phyloP scores from a whole-genome alignment of 371 early-diverging fungal species.

The Rhizomucor miehei region DNA sequence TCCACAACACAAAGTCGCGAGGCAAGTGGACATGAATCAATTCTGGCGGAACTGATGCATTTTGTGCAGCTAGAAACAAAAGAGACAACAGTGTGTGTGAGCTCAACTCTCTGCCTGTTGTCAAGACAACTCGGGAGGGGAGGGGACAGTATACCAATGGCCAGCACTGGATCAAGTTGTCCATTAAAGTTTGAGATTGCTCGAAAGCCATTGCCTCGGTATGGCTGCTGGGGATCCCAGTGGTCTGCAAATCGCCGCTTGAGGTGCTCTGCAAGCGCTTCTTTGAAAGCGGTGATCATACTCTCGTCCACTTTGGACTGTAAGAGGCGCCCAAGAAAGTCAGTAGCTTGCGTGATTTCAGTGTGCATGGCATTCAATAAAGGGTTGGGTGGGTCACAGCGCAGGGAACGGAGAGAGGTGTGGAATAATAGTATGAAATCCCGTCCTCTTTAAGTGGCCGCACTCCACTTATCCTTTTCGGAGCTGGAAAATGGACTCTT shows the following conservation, averaged over 20 bases:
- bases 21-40: constrained; percentile 55
- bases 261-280: constrained; percentile 34
- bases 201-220: constrained; percentile 71
- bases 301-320: constrained; percentile 35
- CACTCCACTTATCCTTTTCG: no score
- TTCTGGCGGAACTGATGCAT: constrained; percentile 10
- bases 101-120: constrained; percentile 3
- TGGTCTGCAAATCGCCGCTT: constrained; percentile 50
- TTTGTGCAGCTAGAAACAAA: constrained; percentile 6
- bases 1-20: constrained; percentile 74
- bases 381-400: not conserved
- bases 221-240: constrained; percentile 67
- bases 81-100: not conserved
- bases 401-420: not conserved
- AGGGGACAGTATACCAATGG: constrained; percentile 26
- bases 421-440: not conserved
- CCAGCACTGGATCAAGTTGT: constrained; percentile 59
- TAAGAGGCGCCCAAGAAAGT: constrained; percentile 49
- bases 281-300: constrained; percentile 30
- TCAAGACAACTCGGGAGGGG: not conserved
- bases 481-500: no score
- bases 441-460: no score
- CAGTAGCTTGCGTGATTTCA: constrained; percentile 56
- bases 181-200: constrained; percentile 68
- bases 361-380: constrained; percentile 44